Evolutionary conservation across 2,329 filamentous ascomycete genomes (phyloP).

Genomic region (Fusarium sp.): DNA sequence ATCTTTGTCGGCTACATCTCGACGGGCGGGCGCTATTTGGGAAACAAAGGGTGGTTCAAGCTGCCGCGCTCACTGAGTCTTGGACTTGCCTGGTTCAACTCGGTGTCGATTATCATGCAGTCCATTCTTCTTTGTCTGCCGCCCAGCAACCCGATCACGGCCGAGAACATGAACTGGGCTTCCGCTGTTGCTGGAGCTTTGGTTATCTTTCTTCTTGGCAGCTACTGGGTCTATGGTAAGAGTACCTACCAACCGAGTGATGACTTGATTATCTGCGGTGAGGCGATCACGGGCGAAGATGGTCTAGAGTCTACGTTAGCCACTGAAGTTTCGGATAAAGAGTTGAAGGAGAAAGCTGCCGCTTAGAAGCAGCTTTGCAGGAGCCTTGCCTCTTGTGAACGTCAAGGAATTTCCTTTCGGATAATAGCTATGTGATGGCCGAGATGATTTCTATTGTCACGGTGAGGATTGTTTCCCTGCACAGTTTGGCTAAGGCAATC

Average conservation of each 20-base stretch:
- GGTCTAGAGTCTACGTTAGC: background rate
- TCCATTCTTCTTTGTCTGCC: background rate
- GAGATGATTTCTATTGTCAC: background rate
- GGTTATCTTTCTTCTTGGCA: background rate
- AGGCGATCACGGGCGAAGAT: background rate
- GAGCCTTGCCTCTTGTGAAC: no score
- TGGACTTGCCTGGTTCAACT: background rate
- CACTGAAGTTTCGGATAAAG: background rate
- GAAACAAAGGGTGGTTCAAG: background rate
- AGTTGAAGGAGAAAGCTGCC: background rate
- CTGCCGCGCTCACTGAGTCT: background rate
- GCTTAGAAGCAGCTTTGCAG: background rate
- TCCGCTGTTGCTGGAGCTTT: background rate
- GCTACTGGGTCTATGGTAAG: background rate
- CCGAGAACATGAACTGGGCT: background rate
- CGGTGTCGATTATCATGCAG: background rate
- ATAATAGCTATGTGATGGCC: background rate
- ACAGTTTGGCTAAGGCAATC: background rate
- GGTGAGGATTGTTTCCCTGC: background rate
- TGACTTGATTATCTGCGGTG: background rate
- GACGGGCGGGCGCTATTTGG: background rate
- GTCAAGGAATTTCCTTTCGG: no score
- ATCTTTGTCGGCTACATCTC: background rate
- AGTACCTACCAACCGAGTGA: background rate
- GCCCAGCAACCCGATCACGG: background rate